Conservation (phyloP, 768 basidiomycete species). For the Leccinum sublutescens region DNA sequence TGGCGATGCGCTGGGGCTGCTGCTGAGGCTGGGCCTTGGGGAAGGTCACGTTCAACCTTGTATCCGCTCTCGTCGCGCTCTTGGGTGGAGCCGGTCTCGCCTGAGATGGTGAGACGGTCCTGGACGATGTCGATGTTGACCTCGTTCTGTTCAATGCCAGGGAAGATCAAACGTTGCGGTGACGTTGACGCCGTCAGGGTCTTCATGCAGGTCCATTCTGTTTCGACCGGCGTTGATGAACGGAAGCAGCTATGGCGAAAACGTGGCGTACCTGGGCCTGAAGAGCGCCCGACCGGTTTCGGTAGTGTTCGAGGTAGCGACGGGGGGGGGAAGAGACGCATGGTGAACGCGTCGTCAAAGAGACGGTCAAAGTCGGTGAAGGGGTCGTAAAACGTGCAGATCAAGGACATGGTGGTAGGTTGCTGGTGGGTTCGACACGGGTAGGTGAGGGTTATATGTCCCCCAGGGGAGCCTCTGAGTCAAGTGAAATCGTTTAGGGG, state of each 20-base stretch:
- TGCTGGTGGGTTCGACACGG: not conserved
- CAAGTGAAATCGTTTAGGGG: no score
- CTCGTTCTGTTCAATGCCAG: conserved; percentile 48
- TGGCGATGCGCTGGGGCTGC: no score
- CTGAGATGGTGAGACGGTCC: conserved; percentile 50
- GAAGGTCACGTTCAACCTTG: no score
- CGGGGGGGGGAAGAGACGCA: not conserved
- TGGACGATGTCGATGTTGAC: conserved; percentile 51
- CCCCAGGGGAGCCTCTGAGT: no score
- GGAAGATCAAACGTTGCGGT: conserved; percentile 31
- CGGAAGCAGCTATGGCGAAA: not conserved
- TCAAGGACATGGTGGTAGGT: not conserved
- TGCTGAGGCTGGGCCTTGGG: no score
- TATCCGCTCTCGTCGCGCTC: conserved; percentile 32
- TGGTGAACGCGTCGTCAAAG: not conserved
- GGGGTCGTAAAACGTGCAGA: not conserved
- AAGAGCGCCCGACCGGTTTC: not conserved
- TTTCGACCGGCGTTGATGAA: not conserved
- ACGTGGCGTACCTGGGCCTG: not conserved
- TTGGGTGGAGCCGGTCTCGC: conserved; percentile 38
- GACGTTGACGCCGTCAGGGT: conserved; percentile 45
- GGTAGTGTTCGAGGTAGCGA: not conserved
- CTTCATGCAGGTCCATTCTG: conserved; percentile 59
- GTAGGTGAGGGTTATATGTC: not conserved
- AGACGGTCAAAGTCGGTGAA: not conserved